Base-by-base conservation (phyloP, 176 grass and related monocot genomes). In the Musa acuminata region DNA sequence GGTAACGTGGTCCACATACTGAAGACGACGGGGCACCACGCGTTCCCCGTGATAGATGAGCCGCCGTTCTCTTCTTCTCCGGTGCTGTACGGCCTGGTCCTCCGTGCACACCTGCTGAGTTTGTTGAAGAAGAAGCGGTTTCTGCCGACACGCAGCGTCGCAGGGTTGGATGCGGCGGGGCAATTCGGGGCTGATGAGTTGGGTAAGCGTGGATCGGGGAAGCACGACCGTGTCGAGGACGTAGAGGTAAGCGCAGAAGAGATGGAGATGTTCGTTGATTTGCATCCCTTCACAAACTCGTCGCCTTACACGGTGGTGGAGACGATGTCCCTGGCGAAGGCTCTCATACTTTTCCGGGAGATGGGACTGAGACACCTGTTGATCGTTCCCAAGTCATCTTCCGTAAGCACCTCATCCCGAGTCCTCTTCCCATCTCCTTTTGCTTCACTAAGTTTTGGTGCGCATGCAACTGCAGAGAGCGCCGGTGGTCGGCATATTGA, bases 401-500 rank as follows among this genome's bases (percentile, higher is more conserved):
- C 57, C 4, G 57, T 62, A 62, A 62, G 57, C 14, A 21, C 20
- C 57, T 62, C 20, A 17, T 62, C 57, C 57, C 57, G 3, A 43
- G 3, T 5, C 35, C 35, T 4, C 35, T 43, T 43, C 35, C 5
- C 35, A 43, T 43, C 35, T 6, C 35, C 35, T 0, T 43, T 43
- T 43, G 0, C 35, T 43, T 43, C 3, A 43, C 35, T 43, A 43
- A 43, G 35, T 43, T 43, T 43, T 6, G 35, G 35, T 43, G 35
- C 4, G 35, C 35, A 43, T 43, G 35, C 35, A 20, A 72, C 53
- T 82, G 77, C 85, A 97, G 94, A 90, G 87, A 51, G 84, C 87
- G 12, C 90, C 87, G 23, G 90, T 90, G 27, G 93, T 88, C 1
- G 94, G 94, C 13, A 93, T 97, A 77, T 84, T 97, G 71, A 97